Evolutionary conservation across 495 filamentous ascomycete species (phyloP).

Genomic region (Penicillium maclennaniae): DNA sequence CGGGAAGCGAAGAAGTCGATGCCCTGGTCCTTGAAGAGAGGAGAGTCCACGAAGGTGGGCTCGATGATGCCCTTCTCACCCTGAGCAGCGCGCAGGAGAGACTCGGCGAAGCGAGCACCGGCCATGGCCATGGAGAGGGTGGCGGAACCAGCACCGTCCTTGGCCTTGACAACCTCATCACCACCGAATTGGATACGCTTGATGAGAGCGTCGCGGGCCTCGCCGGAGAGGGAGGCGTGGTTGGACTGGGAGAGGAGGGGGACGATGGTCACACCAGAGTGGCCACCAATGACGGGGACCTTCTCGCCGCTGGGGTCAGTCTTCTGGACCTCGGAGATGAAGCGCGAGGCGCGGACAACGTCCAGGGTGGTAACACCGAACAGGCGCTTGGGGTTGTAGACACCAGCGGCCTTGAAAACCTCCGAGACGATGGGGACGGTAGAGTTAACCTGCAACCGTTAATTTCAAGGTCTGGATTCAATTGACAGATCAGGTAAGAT

Average conservation of each 20-base stretch:
- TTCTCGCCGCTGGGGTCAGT: constrained; percentile 89
- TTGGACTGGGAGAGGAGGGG: constrained; percentile 92
- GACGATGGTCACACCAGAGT: constrained; percentile 97
- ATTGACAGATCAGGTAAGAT: too few relatives aligned
- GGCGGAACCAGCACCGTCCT: constrained; percentile 96
- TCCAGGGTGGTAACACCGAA: constrained; percentile 99
- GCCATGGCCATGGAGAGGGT: constrained; percentile 99
- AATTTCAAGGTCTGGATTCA: neutral
- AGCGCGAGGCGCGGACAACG: constrained; percentile 94
- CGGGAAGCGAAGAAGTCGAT: constrained; percentile 91
- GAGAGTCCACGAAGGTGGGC: constrained; percentile 94
- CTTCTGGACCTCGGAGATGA: constrained; percentile 87
- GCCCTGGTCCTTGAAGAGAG: constrained; percentile 95
- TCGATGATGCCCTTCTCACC: constrained; percentile 94
- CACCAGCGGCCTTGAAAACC: constrained; percentile 86
- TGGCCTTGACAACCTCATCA: constrained; percentile 99
- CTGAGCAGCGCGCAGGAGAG: constrained; percentile 84
- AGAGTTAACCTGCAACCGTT: constrained; percentile 68
- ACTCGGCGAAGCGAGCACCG: constrained; percentile 95
- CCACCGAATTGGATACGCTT: constrained; percentile 98
- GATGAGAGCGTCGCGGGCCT: constrained; percentile 71
- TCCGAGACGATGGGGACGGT: constrained; percentile 97
- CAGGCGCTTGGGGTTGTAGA: constrained; percentile 97
- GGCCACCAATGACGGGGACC: constrained; percentile 92
- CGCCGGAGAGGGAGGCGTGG: constrained; percentile 75